Conservation (phyloP, 2,329 filamentous ascomycete genomes). For the Talaromyces amestolkiae region DNA sequence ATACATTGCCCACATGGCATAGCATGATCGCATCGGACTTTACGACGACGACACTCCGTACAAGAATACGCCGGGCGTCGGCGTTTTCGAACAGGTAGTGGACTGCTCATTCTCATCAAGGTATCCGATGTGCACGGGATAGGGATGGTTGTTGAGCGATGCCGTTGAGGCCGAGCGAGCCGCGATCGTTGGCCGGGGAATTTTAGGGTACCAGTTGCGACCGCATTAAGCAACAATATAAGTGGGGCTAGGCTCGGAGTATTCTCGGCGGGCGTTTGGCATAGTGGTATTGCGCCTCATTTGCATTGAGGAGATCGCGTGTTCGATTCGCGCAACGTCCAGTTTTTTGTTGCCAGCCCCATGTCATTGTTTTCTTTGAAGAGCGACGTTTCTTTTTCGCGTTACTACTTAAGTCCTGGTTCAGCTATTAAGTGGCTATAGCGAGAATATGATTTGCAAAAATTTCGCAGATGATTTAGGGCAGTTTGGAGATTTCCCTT, state of each 20-base stretch:
- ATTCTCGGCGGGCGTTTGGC: slow-evolving; percentile 4
- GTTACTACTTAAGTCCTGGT: background rate
- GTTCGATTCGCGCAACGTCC: slow-evolving; percentile 11
- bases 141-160: background rate
- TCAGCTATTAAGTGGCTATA: background rate
- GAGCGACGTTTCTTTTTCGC: background rate
- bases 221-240: too few species aligned
- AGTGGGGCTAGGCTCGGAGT: background rate
- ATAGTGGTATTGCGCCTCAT: slow-evolving; percentile 11
- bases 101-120: background rate
- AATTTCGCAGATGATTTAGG: background rate
- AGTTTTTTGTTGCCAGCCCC: background rate
- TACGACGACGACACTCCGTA: slow-evolving; percentile 31
- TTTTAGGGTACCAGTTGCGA: too few species aligned
- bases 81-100: slow-evolving; percentile 20
- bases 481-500: background rate
- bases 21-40: slow-evolving; percentile 31
- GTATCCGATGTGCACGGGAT: background rate
- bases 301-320: slow-evolving; percentile 11
- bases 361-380: background rate
- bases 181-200: too few species aligned
- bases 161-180: background rate
- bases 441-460: background rate
- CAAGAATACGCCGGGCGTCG: slow-evolving; percentile 27
- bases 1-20: slow-evolving; percentile 27